These are phyloP conservation scores for Phytophthora cactorum DNA, from an alignment of 352 stramenopile species.

Conservation along the genomic window DNA sequence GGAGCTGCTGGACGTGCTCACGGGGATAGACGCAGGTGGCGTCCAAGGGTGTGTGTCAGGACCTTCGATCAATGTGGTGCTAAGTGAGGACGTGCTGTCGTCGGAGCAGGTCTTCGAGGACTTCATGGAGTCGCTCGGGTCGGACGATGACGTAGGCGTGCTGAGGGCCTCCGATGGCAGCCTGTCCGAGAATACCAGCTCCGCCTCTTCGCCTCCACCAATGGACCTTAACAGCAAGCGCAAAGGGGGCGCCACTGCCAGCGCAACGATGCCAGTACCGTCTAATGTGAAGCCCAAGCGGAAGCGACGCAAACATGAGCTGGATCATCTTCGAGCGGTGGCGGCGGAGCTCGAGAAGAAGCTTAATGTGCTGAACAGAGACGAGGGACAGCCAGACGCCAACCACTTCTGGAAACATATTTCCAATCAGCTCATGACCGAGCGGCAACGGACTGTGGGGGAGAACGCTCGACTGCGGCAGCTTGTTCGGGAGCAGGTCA, in stretches of 20 bases:
- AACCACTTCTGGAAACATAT: conserved; percentile 57
- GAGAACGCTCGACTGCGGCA: conserved; percentile 59
- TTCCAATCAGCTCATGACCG: conserved; percentile 46
- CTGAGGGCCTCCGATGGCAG: conserved; percentile 5
- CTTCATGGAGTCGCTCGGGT: conserved; percentile 37
- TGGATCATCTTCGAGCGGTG: conserved; percentile 55
- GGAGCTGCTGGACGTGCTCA: conserved; percentile 57
- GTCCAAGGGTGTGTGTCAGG: not conserved
- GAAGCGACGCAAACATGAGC: conserved; percentile 60
- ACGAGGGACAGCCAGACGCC: conserved; percentile 30
- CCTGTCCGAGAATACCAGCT: conserved; percentile 11
- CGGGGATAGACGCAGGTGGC: conserved; percentile 30
- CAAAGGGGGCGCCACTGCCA: not conserved
- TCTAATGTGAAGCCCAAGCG: conserved; percentile 39
- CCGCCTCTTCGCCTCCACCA: conserved; percentile 1
- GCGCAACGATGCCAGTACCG: not conserved
- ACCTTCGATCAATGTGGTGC: conserved; percentile 20
- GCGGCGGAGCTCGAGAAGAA: conserved; percentile 52
- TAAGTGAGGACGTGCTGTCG: conserved; percentile 24
- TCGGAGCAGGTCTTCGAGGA: conserved; percentile 33
- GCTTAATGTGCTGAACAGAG: conserved; percentile 43
- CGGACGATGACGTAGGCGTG: conserved; percentile 18
- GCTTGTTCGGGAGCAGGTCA: conserved; percentile 50
- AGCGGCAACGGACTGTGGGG: conserved; percentile 47
- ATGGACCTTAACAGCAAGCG: conserved; percentile 1